Evolutionary conservation across 768 basidiomycete genomes (phyloP).

Genomic region (Auricularia cornea): DNA sequence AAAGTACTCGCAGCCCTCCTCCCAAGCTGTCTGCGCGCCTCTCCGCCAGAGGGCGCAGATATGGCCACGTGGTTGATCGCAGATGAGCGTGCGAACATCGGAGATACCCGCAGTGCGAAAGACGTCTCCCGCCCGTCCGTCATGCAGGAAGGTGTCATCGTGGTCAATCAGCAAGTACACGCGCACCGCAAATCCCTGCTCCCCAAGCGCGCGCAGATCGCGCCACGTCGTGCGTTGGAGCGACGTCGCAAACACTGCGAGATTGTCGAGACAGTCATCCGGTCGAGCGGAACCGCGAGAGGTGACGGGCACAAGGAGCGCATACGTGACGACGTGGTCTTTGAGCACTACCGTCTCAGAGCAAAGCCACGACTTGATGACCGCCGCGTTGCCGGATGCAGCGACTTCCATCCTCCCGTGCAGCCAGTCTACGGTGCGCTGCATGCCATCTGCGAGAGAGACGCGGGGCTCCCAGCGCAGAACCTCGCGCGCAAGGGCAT

Average conservation of each 20-base stretch:
- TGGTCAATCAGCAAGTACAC: slow-evolving; percentile 48
- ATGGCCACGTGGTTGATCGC: slow-evolving; percentile 35
- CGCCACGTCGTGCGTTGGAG: slow-evolving; percentile 38
- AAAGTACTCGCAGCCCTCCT: slow-evolving; percentile 41
- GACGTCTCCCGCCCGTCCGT: slow-evolving; percentile 28
- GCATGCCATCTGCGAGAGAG: slow-evolving; percentile 40
- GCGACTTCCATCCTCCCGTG: slow-evolving; percentile 17
- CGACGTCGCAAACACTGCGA: slow-evolving; percentile 36
- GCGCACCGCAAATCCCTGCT: slow-evolving; percentile 26
- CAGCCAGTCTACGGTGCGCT: slow-evolving; percentile 41
- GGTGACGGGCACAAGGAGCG: slow-evolving; percentile 50
- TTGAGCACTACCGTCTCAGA: slow-evolving; percentile 36
- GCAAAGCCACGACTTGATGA: slow-evolving; percentile 18
- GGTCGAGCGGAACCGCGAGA: slow-evolving; percentile 34
- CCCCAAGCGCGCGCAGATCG: slow-evolving; percentile 28
- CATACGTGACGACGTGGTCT: slow-evolving; percentile 32
- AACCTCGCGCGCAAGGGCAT: slow-evolving; percentile 23
- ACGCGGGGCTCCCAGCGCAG: slow-evolving; percentile 38
- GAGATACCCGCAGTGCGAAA: slow-evolving; percentile 31
- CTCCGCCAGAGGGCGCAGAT: slow-evolving; percentile 49
- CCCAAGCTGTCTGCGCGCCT: slow-evolving; percentile 39
- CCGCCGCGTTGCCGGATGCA: slow-evolving; percentile 4
- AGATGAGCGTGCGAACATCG: slow-evolving; percentile 29
- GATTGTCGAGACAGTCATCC: slow-evolving; percentile 32
- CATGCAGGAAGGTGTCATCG: slow-evolving; percentile 36